Evolutionary conservation across 257 asterid species (phyloP).

Genomic region (Jacaranda mimosifolia): DNA sequence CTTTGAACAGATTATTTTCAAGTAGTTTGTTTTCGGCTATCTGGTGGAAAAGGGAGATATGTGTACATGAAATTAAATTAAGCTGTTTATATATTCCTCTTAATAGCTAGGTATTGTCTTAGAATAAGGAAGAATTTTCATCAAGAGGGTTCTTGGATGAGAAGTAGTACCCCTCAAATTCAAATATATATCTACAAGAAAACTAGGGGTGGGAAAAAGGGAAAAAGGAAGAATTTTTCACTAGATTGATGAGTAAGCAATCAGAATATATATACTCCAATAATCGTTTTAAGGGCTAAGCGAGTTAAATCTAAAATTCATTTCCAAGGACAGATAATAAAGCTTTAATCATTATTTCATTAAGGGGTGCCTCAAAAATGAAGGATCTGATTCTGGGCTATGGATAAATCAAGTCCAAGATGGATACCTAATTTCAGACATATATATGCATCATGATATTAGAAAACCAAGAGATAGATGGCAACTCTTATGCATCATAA

Average conservation of each 20-base stretch:
- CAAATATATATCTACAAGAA: not conserved
- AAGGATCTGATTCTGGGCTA: conserved; percentile 24
- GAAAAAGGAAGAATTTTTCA: not conserved
- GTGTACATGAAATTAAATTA: too few species aligned
- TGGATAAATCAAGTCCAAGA: not conserved
- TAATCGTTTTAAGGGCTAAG: not conserved
- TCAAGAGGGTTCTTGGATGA: too few species aligned
- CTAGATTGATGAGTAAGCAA: conserved; percentile 33
- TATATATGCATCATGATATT: conserved; percentile 13
- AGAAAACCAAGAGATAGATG: conserved; percentile 10
- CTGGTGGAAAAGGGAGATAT: too few species aligned
- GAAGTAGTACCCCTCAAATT: conserved; percentile 1
- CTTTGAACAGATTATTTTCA: too few species aligned
- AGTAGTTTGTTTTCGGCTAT: too few species aligned
- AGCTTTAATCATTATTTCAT: not conserved
- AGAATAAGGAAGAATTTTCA: too few species aligned
- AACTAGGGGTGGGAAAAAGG: not conserved
- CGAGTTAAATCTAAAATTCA: not conserved
- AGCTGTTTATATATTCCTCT: too few species aligned
- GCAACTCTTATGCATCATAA: not conserved
- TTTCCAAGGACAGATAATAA: conserved; percentile 31
- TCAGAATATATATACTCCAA: not conserved
- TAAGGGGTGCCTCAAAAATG: not conserved
- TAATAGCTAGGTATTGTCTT: too few species aligned
- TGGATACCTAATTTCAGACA: conserved; percentile 1